These are phyloP conservation scores for Penicillium coprophilum DNA, from an alignment of 495 filamentous ascomycete genomes.

Conservation along the genomic window DNA sequence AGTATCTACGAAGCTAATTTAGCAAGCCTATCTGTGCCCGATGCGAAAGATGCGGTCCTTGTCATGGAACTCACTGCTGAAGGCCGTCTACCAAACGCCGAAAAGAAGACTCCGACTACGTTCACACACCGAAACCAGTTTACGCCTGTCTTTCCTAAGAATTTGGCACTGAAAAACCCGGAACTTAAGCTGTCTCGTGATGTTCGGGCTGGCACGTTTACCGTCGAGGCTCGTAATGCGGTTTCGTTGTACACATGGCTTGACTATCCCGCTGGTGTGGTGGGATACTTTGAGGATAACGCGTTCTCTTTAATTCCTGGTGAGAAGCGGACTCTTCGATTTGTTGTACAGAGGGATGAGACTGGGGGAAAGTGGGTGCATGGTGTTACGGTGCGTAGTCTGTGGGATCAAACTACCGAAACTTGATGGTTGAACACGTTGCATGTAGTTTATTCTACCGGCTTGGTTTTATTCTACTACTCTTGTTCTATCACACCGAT, in stretches of 20 bases:
- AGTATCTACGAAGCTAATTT: conserved; percentile 48
- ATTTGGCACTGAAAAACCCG: conserved; percentile 57
- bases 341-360: conserved; percentile 49
- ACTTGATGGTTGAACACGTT: neutral
- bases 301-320: conserved; percentile 57
- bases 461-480: too few species aligned
- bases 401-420: conserved; percentile 61
- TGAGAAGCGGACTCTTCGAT: conserved; percentile 50
- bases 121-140: conserved; percentile 60
- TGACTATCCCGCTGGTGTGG: conserved; percentile 55
- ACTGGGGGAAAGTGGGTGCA: conserved; percentile 51
- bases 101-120: conserved; percentile 31
- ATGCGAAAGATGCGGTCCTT: conserved; percentile 51
- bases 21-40: conserved; percentile 31
- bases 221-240: conserved; percentile 55
- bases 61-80: conserved; percentile 54
- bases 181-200: conserved; percentile 48
- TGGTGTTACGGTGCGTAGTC: conserved; percentile 57
- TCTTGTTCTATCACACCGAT: neutral
- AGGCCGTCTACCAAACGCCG: conserved; percentile 55
- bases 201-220: conserved; percentile 42
- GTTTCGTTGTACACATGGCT: conserved; percentile 70
- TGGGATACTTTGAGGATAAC: conserved; percentile 63
- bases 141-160: conserved; percentile 51
- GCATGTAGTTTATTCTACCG: neutral